Base-by-base conservation (phyloP, 1,284 basidiomycete species). In the Papiliotrema terrestris region DNA sequence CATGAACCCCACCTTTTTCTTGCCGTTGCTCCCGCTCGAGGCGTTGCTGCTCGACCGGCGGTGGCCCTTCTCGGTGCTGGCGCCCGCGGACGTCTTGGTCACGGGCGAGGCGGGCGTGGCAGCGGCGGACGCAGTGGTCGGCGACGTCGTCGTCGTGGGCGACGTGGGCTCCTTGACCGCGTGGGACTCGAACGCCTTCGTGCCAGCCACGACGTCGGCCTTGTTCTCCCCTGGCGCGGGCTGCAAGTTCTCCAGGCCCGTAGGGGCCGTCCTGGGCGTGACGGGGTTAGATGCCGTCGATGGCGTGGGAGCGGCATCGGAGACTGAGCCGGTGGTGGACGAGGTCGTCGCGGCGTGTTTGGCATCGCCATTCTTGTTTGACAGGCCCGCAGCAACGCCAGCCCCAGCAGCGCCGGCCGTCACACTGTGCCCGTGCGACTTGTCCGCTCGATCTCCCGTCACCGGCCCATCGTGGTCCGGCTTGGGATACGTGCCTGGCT, bases 1-100 rank as follows among this genome's bases (percentile, higher is more conserved):
- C 56, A 74, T 63, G 50, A 76, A 60, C 14, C 73, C 71, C 19
- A 58, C 50, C 62, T 68, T 70, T 52, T 61, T 60, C 36, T 56
- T 58, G 2, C 58, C 60, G 19, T 37, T 52, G 11, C 52, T 52
- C 19, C 51, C 59, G 19, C 32, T 52, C 9, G 43, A 49, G 11
- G 38, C 39, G 35, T 42, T 55, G 20, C 58, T 58, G 52, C 54
- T 58, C 1, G 56, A 57, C 22, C 62, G 44, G 1, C 37, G 20
- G 45, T 65, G 64, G 8, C 52, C 56, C 8, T 17, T 14, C 3
- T 45, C 48, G 43, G 19, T 8, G 43, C 9, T 45, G n/a, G 43
- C 23, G 43, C 38, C 20, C 26, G 23, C 25, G 19, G 49, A 22
- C 8, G 19, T 20, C 39, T 29, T 15, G 13, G 49, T 26, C 14